Evolutionary conservation across 1,139 yeast species (phyloP), one percentile per base, ranked within the genome.

Genomic region (Geotrichum candidum): DNA sequence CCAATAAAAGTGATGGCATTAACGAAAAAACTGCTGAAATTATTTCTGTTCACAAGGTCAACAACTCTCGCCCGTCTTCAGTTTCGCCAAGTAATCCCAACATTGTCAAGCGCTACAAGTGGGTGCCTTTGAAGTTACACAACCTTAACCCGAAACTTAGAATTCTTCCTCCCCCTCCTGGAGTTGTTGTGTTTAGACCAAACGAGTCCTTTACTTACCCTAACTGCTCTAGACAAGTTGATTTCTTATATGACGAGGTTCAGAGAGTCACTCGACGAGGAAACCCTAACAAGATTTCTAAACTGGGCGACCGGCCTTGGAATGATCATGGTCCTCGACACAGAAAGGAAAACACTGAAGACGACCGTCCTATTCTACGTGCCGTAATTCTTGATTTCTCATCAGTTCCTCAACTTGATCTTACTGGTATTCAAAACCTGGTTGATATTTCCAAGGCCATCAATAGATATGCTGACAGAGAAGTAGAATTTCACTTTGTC

Each of bases 151-250:
- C 81, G 3, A 82, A 80, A 29, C 75, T 90, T 31, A 72, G 76
- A 1, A 83, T 91, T 10, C 74, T 74, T 46, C 88, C 91, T 1
- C 96, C 98, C 22, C 97, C 97, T 50, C 91, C 92, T 1, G 97
- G 97, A 29, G 91, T 91, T 22, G 70, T 91, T 63, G 96, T 91
- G 6, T 91, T 87, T 78, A 83, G 95, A 69, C 90, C 96, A 58
- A 78, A 85, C 46, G 97, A 91, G 70, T 78, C 91, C 13, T 88
- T 89, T 75, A 83, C 89, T 0, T 91, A 90, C 75, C 86, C 96
- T 57, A 91, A 91, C 73, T 81, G 88, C 58, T 86, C 96, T 0
- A 77, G 82, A 65, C 95, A 88, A 73, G 79, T 84, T 56, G 97
- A 91, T 68, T 74, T 75, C 50, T 81, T 92, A 38, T 77, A 85